Evolutionary conservation across 2,329 filamentous ascomycete species (phyloP), one percentile per base, ranked within the genome.

Genomic region (Biscogniauxia mediterranea): DNA sequence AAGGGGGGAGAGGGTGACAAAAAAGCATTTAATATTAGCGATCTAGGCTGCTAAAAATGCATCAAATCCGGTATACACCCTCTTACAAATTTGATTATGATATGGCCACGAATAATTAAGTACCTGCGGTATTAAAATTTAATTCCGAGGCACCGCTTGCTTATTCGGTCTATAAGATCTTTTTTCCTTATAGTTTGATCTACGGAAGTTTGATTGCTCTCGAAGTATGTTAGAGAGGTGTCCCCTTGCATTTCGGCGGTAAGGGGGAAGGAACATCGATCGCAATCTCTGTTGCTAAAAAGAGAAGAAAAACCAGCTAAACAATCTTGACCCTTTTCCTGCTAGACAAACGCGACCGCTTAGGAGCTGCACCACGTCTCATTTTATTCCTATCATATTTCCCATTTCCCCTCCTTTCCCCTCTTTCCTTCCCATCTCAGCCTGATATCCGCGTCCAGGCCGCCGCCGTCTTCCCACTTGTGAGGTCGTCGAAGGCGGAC

Each of bases 1-100:
- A 50, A 9, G 20, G 15, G 46, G 9, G 8, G 17, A 42, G 55
- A 15, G 20, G 15, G 46, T 23, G 32, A 26, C n/a, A 21, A 23
- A 55, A 57, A 55, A 51, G 17, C 21, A 56, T 64, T 57, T 54
- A 57, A 59, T 54, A 62, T 52, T 25, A 25, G 50, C 17, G 7
- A 52, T 21, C 21, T 19, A 19, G 6, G 6, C 19, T 19, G 38
- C 15, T 6, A 5, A n/a, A 46, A 46, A 46, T n/a, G 17, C 17
- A 46, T 13, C 38, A 46, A 46, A 46, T 5, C 15, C 38, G 5
- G 7, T 46, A n/a, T 17, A 46, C 11, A 46, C 15, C 15, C 11
- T 17, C 2, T n/a, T n/a, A 17, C 17, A 46, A 46, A n/a, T 17
- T 17, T 17, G 5, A 15, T 17, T 46, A 46, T 46, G 17, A 46